Conservation (phyloP, 2,329 filamentous ascomycete genomes). For the Aureobasidium leucospermi region DNA sequence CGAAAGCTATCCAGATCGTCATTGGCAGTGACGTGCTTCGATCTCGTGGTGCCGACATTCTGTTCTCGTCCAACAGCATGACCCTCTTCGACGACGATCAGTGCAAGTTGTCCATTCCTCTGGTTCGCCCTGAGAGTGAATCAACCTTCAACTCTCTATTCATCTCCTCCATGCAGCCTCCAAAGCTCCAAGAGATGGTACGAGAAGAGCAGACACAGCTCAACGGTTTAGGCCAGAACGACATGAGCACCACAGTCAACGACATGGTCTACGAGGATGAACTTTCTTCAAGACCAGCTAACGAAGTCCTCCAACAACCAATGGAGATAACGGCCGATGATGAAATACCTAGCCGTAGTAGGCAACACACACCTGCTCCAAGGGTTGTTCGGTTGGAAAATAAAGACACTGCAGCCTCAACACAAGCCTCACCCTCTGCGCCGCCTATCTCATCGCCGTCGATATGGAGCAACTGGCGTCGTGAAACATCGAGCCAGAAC, state of each 20-base stretch:
- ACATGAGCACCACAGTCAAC: neutral
- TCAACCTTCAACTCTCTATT: conserved; percentile 68
- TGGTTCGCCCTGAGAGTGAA: conserved; percentile 88
- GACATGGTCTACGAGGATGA: neutral
- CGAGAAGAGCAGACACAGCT: conserved; percentile 21
- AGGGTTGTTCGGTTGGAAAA: conserved; percentile 20
- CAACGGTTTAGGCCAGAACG: conserved; percentile 26
- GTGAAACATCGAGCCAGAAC: conserved; percentile 27
- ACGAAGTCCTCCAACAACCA: neutral
- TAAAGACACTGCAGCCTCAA: neutral
- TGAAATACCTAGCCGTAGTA: neutral
- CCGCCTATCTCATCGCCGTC: conserved; percentile 31
- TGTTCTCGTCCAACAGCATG: conserved; percentile 88
- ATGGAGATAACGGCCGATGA: neutral
- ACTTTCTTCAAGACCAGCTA: neutral
- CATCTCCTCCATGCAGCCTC: conserved; percentile 39
- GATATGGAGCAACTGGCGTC: conserved; percentile 44
- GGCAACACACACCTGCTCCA: conserved; percentile 17
- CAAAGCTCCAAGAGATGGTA: neutral
- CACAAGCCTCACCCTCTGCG: neutral
- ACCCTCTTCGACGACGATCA: conserved; percentile 79
- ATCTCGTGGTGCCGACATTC: conserved; percentile 77
- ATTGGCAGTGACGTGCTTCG: conserved; percentile 84
- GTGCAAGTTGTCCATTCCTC: conserved; percentile 80
- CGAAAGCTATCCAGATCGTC: conserved; percentile 71